phyloP scores from a whole-genome alignment of 2,329 filamentous ascomycete species.

The Aspergillus melleus region DNA sequence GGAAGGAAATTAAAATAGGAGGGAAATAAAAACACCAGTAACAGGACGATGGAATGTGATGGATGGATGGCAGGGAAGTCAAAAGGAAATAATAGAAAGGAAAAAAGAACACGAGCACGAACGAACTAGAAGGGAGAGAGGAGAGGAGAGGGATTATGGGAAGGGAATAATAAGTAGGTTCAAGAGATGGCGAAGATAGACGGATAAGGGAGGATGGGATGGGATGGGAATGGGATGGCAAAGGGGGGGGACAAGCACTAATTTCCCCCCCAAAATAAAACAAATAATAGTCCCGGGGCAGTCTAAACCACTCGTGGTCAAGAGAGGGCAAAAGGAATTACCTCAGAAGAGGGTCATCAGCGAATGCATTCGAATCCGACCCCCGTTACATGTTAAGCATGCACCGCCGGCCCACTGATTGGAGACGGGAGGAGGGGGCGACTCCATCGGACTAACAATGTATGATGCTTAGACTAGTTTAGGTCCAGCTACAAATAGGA shows the following conservation, averaged over 20 bases:
- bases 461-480: slow-evolving; percentile 24
- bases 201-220: slow-evolving; percentile 4
- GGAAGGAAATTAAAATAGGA: slow-evolving; percentile 7
- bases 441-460: slow-evolving; percentile 15
- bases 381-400: slow-evolving; percentile 11
- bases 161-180: slow-evolving; percentile 1
- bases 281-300: not conserved
- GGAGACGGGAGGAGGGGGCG: not conserved
- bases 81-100: slow-evolving; percentile 8
- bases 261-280: slow-evolving; percentile 1
- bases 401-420: not conserved
- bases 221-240: not conserved
- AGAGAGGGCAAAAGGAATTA: slow-evolving; percentile 2
- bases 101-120: slow-evolving; percentile 10
- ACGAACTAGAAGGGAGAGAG: not conserved
- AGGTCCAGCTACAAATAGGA: slow-evolving; percentile 23
- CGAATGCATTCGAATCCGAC: slow-evolving; percentile 1
- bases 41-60: slow-evolving; percentile 9
- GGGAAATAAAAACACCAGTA: slow-evolving; percentile 9
- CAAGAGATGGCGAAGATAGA: slow-evolving; percentile 2
- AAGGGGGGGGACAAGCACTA: not conserved
- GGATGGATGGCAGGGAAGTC: slow-evolving; percentile 47
- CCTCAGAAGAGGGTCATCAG: slow-evolving; percentile 1
- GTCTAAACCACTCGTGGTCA: slow-evolving; percentile 7
- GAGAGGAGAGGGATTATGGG: slow-evolving; percentile 7